Base-by-base conservation (phyloP, 805 yeast genomes). In the Priceomyces castillae region DNA sequence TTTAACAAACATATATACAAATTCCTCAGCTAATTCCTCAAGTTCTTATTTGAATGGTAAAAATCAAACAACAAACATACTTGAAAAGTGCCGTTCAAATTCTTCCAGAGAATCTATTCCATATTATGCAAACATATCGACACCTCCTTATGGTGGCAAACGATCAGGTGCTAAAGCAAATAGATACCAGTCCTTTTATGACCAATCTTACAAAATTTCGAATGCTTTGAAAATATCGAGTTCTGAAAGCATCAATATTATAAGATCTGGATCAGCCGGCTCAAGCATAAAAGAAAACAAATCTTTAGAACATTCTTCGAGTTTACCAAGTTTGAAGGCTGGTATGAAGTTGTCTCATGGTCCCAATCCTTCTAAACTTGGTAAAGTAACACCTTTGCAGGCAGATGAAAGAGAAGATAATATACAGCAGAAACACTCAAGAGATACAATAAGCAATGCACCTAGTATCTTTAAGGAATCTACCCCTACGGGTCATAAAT, bases 121-220 rank as follows among this genome's bases (percentile, higher is more conserved):
- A 30, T 37, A 39, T 37, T 22, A 40, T n/a, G 16, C 25, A 23
- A 54, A 42, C 33, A 39, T 49, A 5, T 55, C 59, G 1, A 58
- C 63, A 2, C 46, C 50, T 30, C 40, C 46, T 31, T 46, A 49
- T 1, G 31, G 19, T 12, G 31, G 30, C 31, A 62, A 61, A 53
- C 62, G 62, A 51, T 67, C 66, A 12, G 69, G 60, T 26, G 78
- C 78, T 14, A 65, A 69, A 40, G 79, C 79, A 1, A 59, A 57
- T 22, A 58, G 79, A 39, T 76, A 74, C 47, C 78, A 76, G 53
- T 64, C 67, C 10, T 73, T 73, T 53, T 74, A 76, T 47, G 75
- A 73, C 46, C 74, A 70, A 48, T 68, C 74, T 6, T 59, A 58
- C 39, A 60, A 69, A 31, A 59, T 74, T n/a, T 65, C 74, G 1